A percentile compares a stretch with the other conserved stretches of the same genome.
phyloP scores from a whole-genome alignment of 805 yeast genomes.

The Starmerella scarabaei region DNA sequence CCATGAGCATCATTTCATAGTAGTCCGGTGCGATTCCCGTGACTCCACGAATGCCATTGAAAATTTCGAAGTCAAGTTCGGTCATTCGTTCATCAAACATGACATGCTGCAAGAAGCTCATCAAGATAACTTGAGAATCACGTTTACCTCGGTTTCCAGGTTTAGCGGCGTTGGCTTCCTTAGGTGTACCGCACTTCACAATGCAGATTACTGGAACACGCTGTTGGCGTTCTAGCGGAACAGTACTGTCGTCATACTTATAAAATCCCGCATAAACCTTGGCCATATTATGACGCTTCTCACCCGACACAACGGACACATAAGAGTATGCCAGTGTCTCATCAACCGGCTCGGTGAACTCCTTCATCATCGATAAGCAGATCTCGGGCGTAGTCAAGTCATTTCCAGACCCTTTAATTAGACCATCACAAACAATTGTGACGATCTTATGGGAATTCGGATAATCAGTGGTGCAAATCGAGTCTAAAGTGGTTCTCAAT shows the following conservation, averaged over 20 bases:
- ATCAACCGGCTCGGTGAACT: conserved; percentile 55
- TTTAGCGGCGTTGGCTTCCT: conserved; percentile 47
- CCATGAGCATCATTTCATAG: conserved; percentile 78
- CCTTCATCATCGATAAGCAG: conserved; percentile 74
- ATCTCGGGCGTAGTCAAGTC: conserved; percentile 80
- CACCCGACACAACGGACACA: conserved; percentile 89
- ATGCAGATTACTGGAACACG: conserved; percentile 66
- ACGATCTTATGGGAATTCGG: conserved; percentile 90
- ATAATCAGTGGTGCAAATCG: conserved; percentile 86
- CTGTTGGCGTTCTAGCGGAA: conserved; percentile 68
- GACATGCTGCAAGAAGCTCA: conserved; percentile 78
- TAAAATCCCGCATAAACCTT: conserved; percentile 92
- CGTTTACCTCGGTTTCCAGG: conserved; percentile 96
- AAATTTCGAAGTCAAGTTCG: conserved; percentile 66
- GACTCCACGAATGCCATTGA: conserved; percentile 61
- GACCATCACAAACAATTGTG: conserved; percentile 80
- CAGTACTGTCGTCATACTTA: conserved; percentile 62
- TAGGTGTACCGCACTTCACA: conserved; percentile 82
- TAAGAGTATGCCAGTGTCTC: conserved; percentile 74
- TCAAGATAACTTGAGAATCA: conserved; percentile 80
- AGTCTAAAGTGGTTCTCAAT: conserved; percentile 76
- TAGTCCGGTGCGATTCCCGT: conserved; percentile 76
- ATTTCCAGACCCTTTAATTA: conserved; percentile 90
- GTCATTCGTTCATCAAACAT: conserved; percentile 94
- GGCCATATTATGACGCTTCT: conserved; percentile 95